Percentiles rank a stretch among this genome's conserved stretches.
These are phyloP conservation scores for Penicillium maclennaniae DNA, from an alignment of 495 filamentous ascomycete species.

Conservation along the genomic window DNA sequence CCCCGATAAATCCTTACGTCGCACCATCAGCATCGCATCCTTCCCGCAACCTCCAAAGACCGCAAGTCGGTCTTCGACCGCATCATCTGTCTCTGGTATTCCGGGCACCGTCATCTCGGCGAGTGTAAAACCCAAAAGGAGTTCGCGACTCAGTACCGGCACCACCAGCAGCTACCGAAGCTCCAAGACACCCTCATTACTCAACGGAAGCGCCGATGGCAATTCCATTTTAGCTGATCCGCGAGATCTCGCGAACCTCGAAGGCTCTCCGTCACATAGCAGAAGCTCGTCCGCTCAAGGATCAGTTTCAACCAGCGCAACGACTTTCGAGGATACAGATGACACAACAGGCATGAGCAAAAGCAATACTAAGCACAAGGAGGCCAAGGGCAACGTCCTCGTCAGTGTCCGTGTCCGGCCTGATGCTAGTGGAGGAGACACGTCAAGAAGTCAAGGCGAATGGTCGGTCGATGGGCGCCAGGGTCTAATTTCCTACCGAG, in stretches of 20 bases:
- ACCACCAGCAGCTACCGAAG: constrained; percentile 46
- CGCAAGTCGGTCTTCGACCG: constrained; percentile 43
- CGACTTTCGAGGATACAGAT: constrained; percentile 69
- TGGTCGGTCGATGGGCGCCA: constrained; percentile 89
- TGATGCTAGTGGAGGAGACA: constrained; percentile 59
- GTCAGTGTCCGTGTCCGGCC: constrained; percentile 93
- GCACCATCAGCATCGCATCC: constrained; percentile 83
- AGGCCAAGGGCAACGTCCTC: constrained; percentile 90
- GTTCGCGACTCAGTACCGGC: constrained; percentile 39
- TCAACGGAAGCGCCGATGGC: constrained; percentile 73
- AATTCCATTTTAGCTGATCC: constrained; percentile 60
- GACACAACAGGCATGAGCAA: constrained; percentile 35
- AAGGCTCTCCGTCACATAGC: constrained; percentile 81
- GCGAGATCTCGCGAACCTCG: constrained; percentile 68
- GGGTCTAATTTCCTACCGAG: constrained; percentile 75
- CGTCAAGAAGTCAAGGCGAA: constrained; percentile 66
- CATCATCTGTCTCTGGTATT: constrained; percentile 34
- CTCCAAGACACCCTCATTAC: constrained; percentile 63
- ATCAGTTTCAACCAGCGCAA: constrained; percentile 86
- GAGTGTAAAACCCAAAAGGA: constrained; percentile 29
- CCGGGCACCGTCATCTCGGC: constrained; percentile 25
- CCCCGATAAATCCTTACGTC: constrained; percentile 65
- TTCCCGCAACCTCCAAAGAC: constrained; percentile 86
- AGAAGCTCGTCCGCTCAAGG: constrained; percentile 84
- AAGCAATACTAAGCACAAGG: constrained; percentile 40